Base-by-base conservation (phyloP, 371 early-diverging fungal genomes). In the Mucor piriformis region DNA sequence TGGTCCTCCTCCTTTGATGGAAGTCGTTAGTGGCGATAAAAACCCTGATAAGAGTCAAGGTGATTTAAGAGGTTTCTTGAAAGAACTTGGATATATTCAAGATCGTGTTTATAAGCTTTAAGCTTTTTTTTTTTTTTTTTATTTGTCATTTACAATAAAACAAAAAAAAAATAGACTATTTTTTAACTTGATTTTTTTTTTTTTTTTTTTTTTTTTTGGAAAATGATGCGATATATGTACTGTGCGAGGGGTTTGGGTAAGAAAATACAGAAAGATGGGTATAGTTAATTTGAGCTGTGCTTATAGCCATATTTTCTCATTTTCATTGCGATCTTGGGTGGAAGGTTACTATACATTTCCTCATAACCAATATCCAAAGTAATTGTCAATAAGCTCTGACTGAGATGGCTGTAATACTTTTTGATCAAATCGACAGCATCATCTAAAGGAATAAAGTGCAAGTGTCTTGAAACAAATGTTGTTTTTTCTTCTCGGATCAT, bases 21-120 rank as follows among this genome's bases (percentile, higher is more conserved):
- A 84, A 59, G 60, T 74, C 15, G 64, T 97, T 34, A 82, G 91
- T 61, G 99, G 99, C 10, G 67, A 82, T 51, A 97, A 96, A 81
- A 83, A 76, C n/a, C 77, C 79, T 55, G 91, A 93, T 66, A 84
- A 83, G 50, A 81, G 84, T 40, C 99, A 97, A 76, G 99, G 99
- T 24, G 84, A 85, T 49, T 66, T 93, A 57, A 66, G 71, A 69
- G 87, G 98, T 37, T 68, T 93, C 8, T 81, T 99, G 54, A 89
- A 90, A 82, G 29, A 49, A 18, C 50, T 66, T 23, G 54, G 54
- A 16, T 66, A 61, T 24, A 38, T 29, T 29, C 54, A 57, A 51
- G 58, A 66, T 3, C 46, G 56, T 32, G 59, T 66, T 32, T 66
- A 54, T n/a, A 66, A 66, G 20, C 43, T 66, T 37, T 66, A 66